Conservation (phyloP, 1,139 yeast genomes). For the Nematodospora anomalae region DNA sequence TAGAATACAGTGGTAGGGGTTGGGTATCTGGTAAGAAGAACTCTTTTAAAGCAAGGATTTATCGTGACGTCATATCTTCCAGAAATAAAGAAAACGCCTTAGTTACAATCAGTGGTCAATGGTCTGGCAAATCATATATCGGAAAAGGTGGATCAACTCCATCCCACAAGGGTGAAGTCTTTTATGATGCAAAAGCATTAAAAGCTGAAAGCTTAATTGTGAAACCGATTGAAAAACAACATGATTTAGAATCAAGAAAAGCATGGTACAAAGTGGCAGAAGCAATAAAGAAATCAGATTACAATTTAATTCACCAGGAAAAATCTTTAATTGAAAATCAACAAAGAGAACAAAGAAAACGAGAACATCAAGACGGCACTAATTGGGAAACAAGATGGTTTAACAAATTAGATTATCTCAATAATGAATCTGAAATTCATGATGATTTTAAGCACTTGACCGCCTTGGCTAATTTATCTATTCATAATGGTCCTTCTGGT, state of each 20-base stretch:
- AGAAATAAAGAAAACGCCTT: slow-evolving; percentile 60
- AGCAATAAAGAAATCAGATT: slow-evolving; percentile 77
- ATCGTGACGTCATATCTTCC: slow-evolving; percentile 50
- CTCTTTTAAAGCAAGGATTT: slow-evolving; percentile 82
- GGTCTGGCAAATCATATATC: slow-evolving; percentile 75
- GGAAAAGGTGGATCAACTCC: slow-evolving; percentile 43
- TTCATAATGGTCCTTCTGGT: slow-evolving; percentile 69
- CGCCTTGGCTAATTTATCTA: slow-evolving; percentile 55
- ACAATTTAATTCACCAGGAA: slow-evolving; percentile 67
- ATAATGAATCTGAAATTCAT: slow-evolving; percentile 20
- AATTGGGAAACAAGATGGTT: slow-evolving; percentile 84
- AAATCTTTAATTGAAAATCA: slow-evolving; percentile 77
- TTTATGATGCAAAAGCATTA: slow-evolving; percentile 65
- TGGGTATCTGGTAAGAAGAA: slow-evolving; percentile 96
- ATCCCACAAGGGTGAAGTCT: slow-evolving; percentile 50
- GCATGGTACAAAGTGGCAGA: slow-evolving; percentile 89
- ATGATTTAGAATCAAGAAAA: slow-evolving; percentile 71
- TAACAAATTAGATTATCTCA: slow-evolving; percentile 49
- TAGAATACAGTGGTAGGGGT: slow-evolving; percentile 90
- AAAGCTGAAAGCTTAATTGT: slow-evolving; percentile 61
- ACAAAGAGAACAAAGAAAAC: slow-evolving; percentile 77
- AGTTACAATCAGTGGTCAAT: slow-evolving; percentile 83
- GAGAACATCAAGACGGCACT: slow-evolving; percentile 61
- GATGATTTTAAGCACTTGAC: slow-evolving; percentile 56
- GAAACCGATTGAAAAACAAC: slow-evolving; percentile 76